A percentile compares a stretch with the other conserved stretches of the same genome.
These are phyloP conservation scores for Ceratocystiopsis sp. DNA, from an alignment of 2,329 filamentous ascomycete genomes.

Conservation along the genomic window DNA sequence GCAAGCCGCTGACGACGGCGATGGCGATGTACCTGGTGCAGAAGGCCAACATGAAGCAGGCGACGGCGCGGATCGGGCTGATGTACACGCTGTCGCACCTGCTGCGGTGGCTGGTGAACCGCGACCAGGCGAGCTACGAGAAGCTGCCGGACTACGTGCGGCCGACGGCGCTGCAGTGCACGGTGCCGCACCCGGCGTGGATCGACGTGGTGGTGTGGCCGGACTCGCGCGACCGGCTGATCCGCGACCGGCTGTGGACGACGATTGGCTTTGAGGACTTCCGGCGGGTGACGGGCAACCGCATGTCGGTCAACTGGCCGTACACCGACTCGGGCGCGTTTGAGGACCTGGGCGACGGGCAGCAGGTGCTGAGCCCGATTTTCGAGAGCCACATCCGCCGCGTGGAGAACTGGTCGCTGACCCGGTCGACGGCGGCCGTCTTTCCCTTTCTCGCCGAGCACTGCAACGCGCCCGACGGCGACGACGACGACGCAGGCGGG, in stretches of 20 bases:
- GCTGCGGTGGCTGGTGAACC: slow-evolving; percentile 4
- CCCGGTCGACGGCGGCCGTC: slow-evolving; percentile 45
- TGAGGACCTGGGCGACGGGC: background rate
- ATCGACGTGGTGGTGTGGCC: slow-evolving; percentile 7
- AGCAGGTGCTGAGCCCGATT: slow-evolving; percentile 1
- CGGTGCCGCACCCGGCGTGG: slow-evolving; percentile 6
- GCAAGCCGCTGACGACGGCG: background rate
- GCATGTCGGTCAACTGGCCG: slow-evolving; percentile 5
- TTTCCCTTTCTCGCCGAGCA: slow-evolving; percentile 36
- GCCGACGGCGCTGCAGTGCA: slow-evolving; percentile 11
- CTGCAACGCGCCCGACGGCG: too few relatives aligned
- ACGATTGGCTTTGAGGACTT: background rate
- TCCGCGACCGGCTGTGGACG: slow-evolving; percentile 2
- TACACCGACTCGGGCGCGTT: slow-evolving; percentile 2
- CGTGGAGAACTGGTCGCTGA: slow-evolving; percentile 68
- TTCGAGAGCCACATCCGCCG: slow-evolving; percentile 32
- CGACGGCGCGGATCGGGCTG: slow-evolving; percentile 1
- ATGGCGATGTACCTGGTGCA: background rate
- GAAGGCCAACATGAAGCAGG: background rate
- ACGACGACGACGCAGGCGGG: too few relatives aligned
- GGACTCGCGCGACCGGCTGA: slow-evolving; percentile 4
- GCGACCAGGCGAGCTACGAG: slow-evolving; percentile 1
- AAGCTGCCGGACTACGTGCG: slow-evolving; percentile 10
- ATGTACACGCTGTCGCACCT: slow-evolving; percentile 3
- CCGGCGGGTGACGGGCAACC: slow-evolving; percentile 1